These are phyloP conservation scores for Singerocomus rubriflavus DNA, from an alignment of 1,284 basidiomycete genomes.

Conservation along the genomic window DNA sequence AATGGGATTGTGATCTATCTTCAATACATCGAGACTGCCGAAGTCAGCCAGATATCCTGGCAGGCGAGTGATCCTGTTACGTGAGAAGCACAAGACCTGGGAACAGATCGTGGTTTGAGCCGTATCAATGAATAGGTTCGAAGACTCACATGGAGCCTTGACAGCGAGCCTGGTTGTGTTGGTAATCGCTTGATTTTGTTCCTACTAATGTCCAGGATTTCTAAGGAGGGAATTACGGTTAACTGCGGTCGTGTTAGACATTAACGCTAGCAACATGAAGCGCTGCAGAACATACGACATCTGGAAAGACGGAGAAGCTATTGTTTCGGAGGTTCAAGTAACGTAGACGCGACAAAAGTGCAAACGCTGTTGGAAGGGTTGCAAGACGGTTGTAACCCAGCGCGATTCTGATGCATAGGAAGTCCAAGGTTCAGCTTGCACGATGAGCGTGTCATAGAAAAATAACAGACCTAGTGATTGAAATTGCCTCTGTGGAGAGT, in stretches of 20 bases:
- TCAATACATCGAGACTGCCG: conserved; percentile 73
- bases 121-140: conserved; percentile 1
- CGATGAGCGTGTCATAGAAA: conserved; percentile 6
- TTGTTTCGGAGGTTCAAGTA: conserved; percentile 96
- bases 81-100: conserved; percentile 83
- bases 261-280: neutral
- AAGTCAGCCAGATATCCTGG: conserved; percentile 82
- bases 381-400: conserved; percentile 84
- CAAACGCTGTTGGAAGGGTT: conserved; percentile 79
- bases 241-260: conserved; percentile 50
- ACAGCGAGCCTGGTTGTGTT: conserved; percentile 74
- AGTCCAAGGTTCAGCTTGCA: conserved; percentile 9
- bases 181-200: conserved; percentile 89
- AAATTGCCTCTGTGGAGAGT: conserved; percentile 48
- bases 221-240: conserved; percentile 81
- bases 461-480: conserved; percentile 65
- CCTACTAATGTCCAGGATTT: conserved; percentile 92
- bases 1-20: conserved; percentile 88
- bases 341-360: conserved; percentile 71
- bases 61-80: conserved; percentile 79
- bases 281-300: conserved; percentile 61
- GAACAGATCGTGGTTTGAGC: conserved; percentile 10
- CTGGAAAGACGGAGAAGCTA: conserved; percentile 79
- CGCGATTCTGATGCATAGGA: conserved; percentile 60
- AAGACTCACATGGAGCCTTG: conserved; percentile 67